phyloP scores from a whole-genome alignment of 2,329 filamentous ascomycete species.

The Bipolaris victoriae region DNA sequence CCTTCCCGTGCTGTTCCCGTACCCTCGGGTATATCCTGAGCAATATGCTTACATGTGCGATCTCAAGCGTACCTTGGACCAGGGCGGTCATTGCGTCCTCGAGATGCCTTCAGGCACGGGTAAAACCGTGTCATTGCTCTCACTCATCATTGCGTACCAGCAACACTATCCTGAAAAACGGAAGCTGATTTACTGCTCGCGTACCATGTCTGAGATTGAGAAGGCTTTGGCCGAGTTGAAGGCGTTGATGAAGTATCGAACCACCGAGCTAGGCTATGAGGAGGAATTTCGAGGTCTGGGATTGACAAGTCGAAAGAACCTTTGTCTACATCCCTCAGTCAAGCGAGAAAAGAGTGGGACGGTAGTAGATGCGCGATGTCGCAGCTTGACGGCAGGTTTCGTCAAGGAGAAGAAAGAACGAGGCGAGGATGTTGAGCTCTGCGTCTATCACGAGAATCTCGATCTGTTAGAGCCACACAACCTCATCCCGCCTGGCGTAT shows the following conservation, averaged over 20 bases:
- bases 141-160: slow-evolving; percentile 95
- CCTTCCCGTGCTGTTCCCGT: slow-evolving; percentile 74
- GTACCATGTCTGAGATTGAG: slow-evolving; percentile 99
- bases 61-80: slow-evolving; percentile 88
- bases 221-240: slow-evolving; percentile 93
- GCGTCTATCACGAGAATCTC: slow-evolving; percentile 97
- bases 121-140: slow-evolving; percentile 94
- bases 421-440: slow-evolving; percentile 92
- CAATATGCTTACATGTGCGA: slow-evolving; percentile 76
- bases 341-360: slow-evolving; percentile 95
- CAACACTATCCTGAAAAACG: slow-evolving; percentile 90
- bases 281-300: slow-evolving; percentile 95
- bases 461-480: slow-evolving; percentile 95
- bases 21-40: slow-evolving; percentile 73
- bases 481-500: slow-evolving; percentile 90
- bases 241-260: slow-evolving; percentile 91
- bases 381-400: slow-evolving; percentile 94
- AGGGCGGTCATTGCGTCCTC: slow-evolving; percentile 90
- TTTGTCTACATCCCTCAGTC: slow-evolving; percentile 94
- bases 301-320: slow-evolving; percentile 93
- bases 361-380: slow-evolving; percentile 93
- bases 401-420: slow-evolving; percentile 97
- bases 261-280: slow-evolving; percentile 83
- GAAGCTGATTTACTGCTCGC: slow-evolving; percentile 98
- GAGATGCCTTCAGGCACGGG: slow-evolving; percentile 99